Evolutionary conservation across 1,284 basidiomycete genomes (phyloP), one percentile per base, ranked within the genome.

Genomic region (Moniliella sp.): DNA sequence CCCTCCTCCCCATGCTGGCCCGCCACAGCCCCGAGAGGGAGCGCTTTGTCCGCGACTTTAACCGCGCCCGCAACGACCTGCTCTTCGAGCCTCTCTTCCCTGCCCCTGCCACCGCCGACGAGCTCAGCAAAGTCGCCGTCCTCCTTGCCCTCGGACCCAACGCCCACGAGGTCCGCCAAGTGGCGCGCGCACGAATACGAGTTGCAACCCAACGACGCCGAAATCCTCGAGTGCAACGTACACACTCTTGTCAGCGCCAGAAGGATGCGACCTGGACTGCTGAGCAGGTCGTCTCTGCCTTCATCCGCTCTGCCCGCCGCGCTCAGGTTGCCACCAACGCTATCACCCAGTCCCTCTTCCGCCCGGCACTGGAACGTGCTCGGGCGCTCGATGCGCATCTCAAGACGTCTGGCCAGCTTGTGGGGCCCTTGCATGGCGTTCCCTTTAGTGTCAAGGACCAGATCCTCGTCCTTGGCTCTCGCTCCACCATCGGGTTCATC

Each of bases 401-500:
- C 46, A 65, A 66, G 2, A 42, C 51, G 10, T 76, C 74, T 0
- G 69, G 69, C 28, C 63, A 63, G 38, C 48, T 78, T 15, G 67
- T 67, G 12, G 82, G 82, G 0, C 72, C 72, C 4, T 36, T 59
- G 3, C 51, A 58, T 26, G 51, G 50, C 19, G 71, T 88, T 11
- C 83, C n/a, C 82, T 3, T 80, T 33, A 71, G 72, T 57, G 62
- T 76, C 51, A 77, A 86, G 56, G 72, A 37, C 28, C 28, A 30
- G 16, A 66, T 63, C 45, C 68, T 77, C 41, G 66, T 80, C 35
- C 52, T 59, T 23, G 76, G 74, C 3, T 66, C 70, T 14, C 78
- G 83, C 49, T 62, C 70, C 1, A 72, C 73, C 5, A 64, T 80
- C 25, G 81, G 81, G 3, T 80, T 75, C 52, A 75, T 76, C 0